Percentiles rank a stretch among this genome's conserved stretches.
Conservation (phyloP, 352 stramenopile genomes). For the Globisporangium nodosum region DNA sequence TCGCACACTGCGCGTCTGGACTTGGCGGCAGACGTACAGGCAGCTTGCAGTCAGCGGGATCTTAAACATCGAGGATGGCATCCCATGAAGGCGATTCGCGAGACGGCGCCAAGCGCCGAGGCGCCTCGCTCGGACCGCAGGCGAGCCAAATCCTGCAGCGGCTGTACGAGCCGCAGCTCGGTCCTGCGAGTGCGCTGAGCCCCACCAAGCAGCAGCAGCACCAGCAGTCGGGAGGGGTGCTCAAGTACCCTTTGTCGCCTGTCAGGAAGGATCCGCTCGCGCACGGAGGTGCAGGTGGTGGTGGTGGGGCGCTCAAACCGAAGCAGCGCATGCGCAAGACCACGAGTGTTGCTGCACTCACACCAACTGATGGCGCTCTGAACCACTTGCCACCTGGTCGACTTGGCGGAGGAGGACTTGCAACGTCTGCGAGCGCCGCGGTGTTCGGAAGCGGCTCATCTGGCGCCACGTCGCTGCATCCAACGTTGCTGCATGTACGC, state of each 20-base stretch:
- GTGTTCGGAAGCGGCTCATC: slow-evolving; percentile 6
- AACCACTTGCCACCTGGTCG: neutral
- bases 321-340: slow-evolving; percentile 51
- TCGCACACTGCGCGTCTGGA: no score
- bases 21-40: no score
- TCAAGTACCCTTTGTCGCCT: slow-evolving; percentile 14
- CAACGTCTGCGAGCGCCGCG: slow-evolving; percentile 29
- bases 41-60: no score
- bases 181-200: slow-evolving; percentile 14
- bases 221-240: neutral
- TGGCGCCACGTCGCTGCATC: slow-evolving; percentile 28
- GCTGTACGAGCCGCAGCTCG: slow-evolving; percentile 59
- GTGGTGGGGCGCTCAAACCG: slow-evolving; percentile 28
- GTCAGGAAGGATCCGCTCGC: slow-evolving; percentile 8
- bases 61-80: slow-evolving; percentile 4
- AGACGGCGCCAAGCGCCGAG: slow-evolving; percentile 51
- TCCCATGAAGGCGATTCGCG: slow-evolving; percentile 13
- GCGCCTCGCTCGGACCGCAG: slow-evolving; percentile 41
- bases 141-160: slow-evolving; percentile 59
- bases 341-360: slow-evolving; percentile 29
- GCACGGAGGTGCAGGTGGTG: neutral
- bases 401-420: slow-evolving; percentile 2
- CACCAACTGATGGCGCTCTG: neutral
- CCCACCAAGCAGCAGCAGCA: slow-evolving; percentile 1
- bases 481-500: slow-evolving; percentile 39